Evolutionary conservation across 73 alveolate genomes (phyloP), one percentile per base, ranked within the genome.

Genomic region (Paramecium octaurelia): DNA sequence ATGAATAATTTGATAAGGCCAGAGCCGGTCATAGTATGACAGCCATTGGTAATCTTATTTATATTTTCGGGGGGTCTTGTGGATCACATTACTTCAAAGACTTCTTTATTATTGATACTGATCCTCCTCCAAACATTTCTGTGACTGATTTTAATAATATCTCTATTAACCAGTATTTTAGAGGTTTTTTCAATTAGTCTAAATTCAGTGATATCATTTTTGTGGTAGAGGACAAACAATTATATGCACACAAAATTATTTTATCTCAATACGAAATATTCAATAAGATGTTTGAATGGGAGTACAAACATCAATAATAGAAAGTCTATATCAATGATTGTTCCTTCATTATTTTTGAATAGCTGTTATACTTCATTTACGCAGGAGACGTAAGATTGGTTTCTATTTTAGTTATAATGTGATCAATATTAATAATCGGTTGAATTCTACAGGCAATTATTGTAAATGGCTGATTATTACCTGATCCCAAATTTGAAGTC

Each of bases 21-120:
- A 90, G 99, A 84, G 98, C 98, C 35, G 99, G 99, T 31, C 99
- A 97, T 77, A 94, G 98, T 27, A 93, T 93, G 86, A 96, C 97
- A 18, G 68, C 95, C 0, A 93, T 93, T 23, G 96, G 93, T 21
- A 85, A 93, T 18, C 64, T 88, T 21, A 93, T 97, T 9, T 93
- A 92, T 46, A 93, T 97, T 7, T 92, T 97, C 60, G 99, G 99
- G 4, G 99, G 99, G 6, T 93, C 97, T 73, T 96, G 96, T 86
- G 99, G 99, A 31, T 93, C 93, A 4, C 92, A 91, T 57, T 97
- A 96, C 83, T 92, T 94, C 23, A 92, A 93, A 57, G 97, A 95
- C 77, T 95, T 87, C 42, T 93, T 92, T 44, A 93, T 93, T 38
- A 83, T 97, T 21, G 98, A 97, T 36, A 96, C 95, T 18, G 97